phyloP scores from a whole-genome alignment of 2,329 filamentous ascomycete genomes.

The Aspergillus arachidicola region DNA sequence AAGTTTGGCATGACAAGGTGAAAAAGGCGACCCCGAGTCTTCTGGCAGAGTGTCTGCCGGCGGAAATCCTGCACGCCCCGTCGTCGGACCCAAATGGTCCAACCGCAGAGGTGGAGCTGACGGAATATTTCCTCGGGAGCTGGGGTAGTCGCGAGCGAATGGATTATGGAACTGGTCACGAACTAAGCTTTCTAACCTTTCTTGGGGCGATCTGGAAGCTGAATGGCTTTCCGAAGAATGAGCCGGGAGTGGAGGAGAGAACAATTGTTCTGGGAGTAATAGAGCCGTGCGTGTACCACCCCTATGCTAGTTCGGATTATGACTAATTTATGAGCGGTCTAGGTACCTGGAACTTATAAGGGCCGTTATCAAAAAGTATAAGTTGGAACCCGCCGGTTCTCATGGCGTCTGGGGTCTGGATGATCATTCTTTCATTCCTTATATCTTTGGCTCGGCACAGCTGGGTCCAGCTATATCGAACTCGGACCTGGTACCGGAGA shows the following conservation, averaged over 20 bases:
- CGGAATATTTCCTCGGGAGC: slow-evolving; percentile 76
- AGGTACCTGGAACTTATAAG: slow-evolving; percentile 82
- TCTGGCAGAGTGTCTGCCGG: slow-evolving; percentile 49
- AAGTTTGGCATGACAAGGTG: too few species aligned
- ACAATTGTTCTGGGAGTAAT: slow-evolving; percentile 80
- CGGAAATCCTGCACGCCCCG: slow-evolving; percentile 45
- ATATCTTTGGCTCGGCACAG: slow-evolving; percentile 94
- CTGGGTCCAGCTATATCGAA: slow-evolving; percentile 73
- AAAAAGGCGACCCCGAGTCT: too few species aligned
- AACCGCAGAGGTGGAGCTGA: slow-evolving; percentile 67
- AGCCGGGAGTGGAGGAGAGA: slow-evolving; percentile 64
- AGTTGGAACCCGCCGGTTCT: slow-evolving; percentile 89
- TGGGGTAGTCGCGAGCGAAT: slow-evolving; percentile 88
- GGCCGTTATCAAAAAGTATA: slow-evolving; percentile 84
- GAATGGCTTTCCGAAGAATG: slow-evolving; percentile 68
- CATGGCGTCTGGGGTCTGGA: slow-evolving; percentile 99
- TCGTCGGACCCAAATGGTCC: slow-evolving; percentile 35
- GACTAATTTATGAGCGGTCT: slow-evolving; percentile 4
- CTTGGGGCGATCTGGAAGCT: slow-evolving; percentile 90
- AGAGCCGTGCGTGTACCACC: slow-evolving; percentile 61
- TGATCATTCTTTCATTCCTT: slow-evolving; percentile 91
- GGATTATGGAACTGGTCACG: slow-evolving; percentile 95
- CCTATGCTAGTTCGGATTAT: too few species aligned
- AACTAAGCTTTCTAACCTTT: slow-evolving; percentile 92
- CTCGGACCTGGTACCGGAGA: slow-evolving; percentile 67